Evolutionary conservation across 805 yeast genomes (phyloP).

Genomic region (Sugiyamaella mastotermitis): DNA sequence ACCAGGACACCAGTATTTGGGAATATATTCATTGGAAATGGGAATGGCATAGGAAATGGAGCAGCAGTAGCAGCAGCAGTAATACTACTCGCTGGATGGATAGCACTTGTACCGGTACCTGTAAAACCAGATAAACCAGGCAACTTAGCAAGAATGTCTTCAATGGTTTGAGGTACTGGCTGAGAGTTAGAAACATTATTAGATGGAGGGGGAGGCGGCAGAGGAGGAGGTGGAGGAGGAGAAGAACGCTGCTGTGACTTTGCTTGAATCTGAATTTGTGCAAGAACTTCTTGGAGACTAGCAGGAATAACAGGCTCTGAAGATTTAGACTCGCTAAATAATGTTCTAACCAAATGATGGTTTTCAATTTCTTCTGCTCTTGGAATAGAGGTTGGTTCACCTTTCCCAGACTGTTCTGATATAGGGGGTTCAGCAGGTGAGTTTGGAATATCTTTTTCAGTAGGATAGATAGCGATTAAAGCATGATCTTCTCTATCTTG

Average conservation of each 20-base stretch:
- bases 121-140: not conserved
- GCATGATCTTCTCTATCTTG: conserved; percentile 15
- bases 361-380: not conserved
- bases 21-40: not conserved
- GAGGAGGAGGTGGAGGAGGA: not conserved
- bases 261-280: not conserved
- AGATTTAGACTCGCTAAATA: not conserved
- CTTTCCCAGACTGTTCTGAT: not conserved
- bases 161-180: not conserved
- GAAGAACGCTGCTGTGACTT: too few species aligned
- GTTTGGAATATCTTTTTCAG: conserved; percentile 8
- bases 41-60: not conserved
- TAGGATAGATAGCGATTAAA: conserved; percentile 10
- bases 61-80: not conserved
- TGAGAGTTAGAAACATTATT: not conserved
- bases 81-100: not conserved
- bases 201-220: conserved; percentile 3
- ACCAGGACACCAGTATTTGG: not conserved
- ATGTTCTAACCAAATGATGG: not conserved
- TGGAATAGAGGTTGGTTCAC: not conserved
- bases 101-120: not conserved
- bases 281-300: not conserved
- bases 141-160: not conserved
- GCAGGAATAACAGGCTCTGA: not conserved
- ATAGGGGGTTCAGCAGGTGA: conserved; percentile 12